Evolutionary conservation across 2,329 filamentous ascomycete genomes (phyloP).

Genomic region (Clarireedia homoeocarpa): DNA sequence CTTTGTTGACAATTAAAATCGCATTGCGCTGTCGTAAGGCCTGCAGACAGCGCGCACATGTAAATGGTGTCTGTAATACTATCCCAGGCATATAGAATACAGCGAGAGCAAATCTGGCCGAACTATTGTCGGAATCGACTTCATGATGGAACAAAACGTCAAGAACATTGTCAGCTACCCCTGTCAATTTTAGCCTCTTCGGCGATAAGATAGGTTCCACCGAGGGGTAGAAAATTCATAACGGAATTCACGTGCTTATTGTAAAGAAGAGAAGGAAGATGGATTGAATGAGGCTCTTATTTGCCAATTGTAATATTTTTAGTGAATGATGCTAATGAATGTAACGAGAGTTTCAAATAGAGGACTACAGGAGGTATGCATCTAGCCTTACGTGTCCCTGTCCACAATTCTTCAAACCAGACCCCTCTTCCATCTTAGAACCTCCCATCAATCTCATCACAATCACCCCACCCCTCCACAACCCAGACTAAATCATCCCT

Average conservation of each 20-base stretch:
- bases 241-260: no score
- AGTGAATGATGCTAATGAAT: no score
- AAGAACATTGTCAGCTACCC: not conserved
- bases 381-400: no score
- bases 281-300: no score
- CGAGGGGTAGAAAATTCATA: no score
- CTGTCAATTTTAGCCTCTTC: not conserved
- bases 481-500: not conserved
- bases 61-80: slow-evolving; percentile 16
- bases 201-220: not conserved
- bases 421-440: no score
- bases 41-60: slow-evolving; percentile 25
- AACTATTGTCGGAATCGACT: not conserved
- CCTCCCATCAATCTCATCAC: not conserved
- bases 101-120: not conserved
- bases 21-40: slow-evolving; percentile 18
- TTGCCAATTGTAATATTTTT: no score
- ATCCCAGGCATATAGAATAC: slow-evolving; percentile 24
- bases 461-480: not conserved
- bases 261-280: no score
- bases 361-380: no score
- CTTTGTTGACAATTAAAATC: slow-evolving; percentile 7
- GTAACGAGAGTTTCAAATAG: no score
- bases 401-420: no score
- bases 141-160: not conserved